These are phyloP conservation scores for Onygenales sp. DNA, from an alignment of 2,329 filamentous ascomycete species.

Conservation along the genomic window DNA sequence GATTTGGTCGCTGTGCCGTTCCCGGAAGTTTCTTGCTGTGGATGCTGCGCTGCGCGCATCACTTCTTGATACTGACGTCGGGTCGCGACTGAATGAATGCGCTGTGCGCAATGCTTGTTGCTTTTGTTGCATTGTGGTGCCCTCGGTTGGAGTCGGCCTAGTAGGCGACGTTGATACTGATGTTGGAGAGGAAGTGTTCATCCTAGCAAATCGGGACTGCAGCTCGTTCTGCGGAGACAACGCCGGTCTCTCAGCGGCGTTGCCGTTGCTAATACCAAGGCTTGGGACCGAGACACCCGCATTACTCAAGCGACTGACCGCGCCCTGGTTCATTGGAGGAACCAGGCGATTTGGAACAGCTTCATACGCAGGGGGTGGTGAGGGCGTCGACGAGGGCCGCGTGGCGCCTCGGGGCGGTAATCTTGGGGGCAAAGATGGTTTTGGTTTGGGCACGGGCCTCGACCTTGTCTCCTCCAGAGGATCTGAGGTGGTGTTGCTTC, in stretches of 20 bases:
- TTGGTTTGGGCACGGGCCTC: slow-evolving; percentile 26
- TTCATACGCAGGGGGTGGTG: slow-evolving; percentile 38
- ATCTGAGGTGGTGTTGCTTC: slow-evolving; percentile 18
- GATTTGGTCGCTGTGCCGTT: slow-evolving; percentile 60
- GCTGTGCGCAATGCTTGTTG: slow-evolving; percentile 54
- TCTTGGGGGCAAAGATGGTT: slow-evolving; percentile 55
- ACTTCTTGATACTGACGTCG: slow-evolving; percentile 50
- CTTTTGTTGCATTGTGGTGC: slow-evolving; percentile 44
- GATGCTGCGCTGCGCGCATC: slow-evolving; percentile 50
- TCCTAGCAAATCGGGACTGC: slow-evolving; percentile 55
- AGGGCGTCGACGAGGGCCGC: slow-evolving; percentile 34
- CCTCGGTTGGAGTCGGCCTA: slow-evolving; percentile 22
- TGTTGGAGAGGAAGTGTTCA: slow-evolving; percentile 32
- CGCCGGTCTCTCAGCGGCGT: slow-evolving; percentile 22
- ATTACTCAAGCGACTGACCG: slow-evolving; percentile 56
- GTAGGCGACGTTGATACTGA: slow-evolving; percentile 16
- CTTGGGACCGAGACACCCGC: slow-evolving; percentile 71
- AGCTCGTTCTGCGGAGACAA: slow-evolving; percentile 52
- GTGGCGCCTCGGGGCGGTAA: slow-evolving; percentile 60
- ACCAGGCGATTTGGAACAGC: slow-evolving; percentile 23
- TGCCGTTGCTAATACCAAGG: slow-evolving; percentile 55
- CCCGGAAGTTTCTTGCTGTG: slow-evolving; percentile 55
- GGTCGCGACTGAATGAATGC: slow-evolving; percentile 49
- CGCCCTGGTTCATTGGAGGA: slow-evolving; percentile 44
- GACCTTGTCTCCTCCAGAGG: slow-evolving; percentile 18